phyloP scores from a whole-genome alignment of 2,329 filamentous ascomycete genomes.

The Neofusicoccum laricinum region DNA sequence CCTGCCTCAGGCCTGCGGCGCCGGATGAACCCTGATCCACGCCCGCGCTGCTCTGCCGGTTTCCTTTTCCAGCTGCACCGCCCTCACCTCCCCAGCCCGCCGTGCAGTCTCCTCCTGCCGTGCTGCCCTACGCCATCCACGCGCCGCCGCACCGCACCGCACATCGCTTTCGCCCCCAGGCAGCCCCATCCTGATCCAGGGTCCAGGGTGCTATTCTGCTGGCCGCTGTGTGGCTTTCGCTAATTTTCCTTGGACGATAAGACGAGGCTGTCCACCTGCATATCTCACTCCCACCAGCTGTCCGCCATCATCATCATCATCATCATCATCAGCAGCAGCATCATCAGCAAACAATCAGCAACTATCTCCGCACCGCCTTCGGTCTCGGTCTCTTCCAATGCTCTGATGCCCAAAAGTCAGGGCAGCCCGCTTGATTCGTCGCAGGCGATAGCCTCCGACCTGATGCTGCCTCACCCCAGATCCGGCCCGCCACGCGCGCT shows the following conservation, averaged over 20 bases:
- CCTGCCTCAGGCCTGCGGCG: neutral
- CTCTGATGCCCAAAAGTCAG: neutral
- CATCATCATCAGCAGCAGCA: neutral
- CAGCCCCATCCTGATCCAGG: neutral
- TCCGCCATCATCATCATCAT: neutral
- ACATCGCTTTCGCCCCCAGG: neutral
- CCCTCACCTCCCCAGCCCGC: too few relatives aligned
- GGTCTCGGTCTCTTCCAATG: neutral
- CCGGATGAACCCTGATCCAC: constrained; percentile 5
- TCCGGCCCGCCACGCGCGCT: neutral
- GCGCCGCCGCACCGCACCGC: neutral
- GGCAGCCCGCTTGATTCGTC: neutral
- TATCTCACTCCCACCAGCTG: neutral
- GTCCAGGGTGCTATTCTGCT: neutral
- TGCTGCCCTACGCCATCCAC: neutral
- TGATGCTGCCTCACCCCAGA: constrained; percentile 2
- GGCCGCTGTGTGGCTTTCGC: neutral
- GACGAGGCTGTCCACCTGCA: constrained; percentile 8
- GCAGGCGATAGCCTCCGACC: neutral
- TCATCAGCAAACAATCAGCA: neutral
- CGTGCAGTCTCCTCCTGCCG: neutral
- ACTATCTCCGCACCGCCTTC: neutral
- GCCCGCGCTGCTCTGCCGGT: neutral
- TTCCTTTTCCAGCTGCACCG: too few relatives aligned
- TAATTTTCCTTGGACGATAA: constrained; percentile 15